Base-by-base conservation (phyloP, 306 rosid genomes). In the Corylus americana region DNA sequence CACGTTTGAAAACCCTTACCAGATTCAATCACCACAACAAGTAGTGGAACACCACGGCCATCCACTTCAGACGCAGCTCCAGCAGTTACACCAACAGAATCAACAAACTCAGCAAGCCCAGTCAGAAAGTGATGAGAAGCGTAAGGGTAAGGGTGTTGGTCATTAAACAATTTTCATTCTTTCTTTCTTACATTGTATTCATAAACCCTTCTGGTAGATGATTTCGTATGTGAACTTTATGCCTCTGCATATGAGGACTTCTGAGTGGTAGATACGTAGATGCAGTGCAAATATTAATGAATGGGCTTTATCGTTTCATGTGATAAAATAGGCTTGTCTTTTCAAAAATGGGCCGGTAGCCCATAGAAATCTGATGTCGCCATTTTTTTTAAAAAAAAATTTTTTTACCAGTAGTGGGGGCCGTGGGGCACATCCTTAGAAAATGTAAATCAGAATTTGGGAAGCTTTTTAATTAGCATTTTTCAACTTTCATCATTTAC, bases 61-160 rank as follows among this genome's bases (percentile, higher is more conserved):
- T 45, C 68, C 86, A 6, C 85, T 92, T 71, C 86, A 86, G 66
- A 94, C 91, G 16, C 96, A 89, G 83, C 73, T 91, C 87, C 87
- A 49, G 11, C 2, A 0, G 35, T 31, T 31, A 31, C 3, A 31
- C 2, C 94, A 90, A 17, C 90, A 75, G 39, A 47, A 59, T 22
- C 92, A 87, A 47, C 86, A 81, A 37, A 37, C 82, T 18, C 89
- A 85, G 9, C 74, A 81, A 18, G 49, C 78, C 1, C 89, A 68
- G 74, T 77, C 86, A 7, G 93, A 83, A 57, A 81, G 82, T 79
- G 90, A 88, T 77, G 92, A 31, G 35, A 31, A 31, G 35, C 35
- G 2, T 31, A 31, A 89, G 75, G 88, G 87, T 81, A 88, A 92
- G 83, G 86, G 87, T 54, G 84, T 87, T 20, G 94, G 89, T 42